Percentiles rank a stretch among this genome's conserved stretches.
Conservation (phyloP, 2,329 filamentous ascomycete species). For the Botrytis medusae region DNA sequence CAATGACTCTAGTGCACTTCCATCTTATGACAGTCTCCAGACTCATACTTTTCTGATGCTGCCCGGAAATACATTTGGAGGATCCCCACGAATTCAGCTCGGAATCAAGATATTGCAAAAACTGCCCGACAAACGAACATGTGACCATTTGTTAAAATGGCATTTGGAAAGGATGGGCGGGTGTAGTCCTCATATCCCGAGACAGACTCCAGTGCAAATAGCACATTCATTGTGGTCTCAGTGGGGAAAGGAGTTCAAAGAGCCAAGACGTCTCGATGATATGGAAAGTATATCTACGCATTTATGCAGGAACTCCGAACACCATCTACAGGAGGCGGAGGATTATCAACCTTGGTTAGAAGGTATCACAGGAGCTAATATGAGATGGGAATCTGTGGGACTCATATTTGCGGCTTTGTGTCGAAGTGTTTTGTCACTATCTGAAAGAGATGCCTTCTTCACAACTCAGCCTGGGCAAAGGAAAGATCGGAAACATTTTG, state of each 20-base stretch:
- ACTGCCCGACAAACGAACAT: slow-evolving; percentile 35
- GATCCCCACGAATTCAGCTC: slow-evolving; percentile 33
- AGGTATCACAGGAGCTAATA: slow-evolving; percentile 33
- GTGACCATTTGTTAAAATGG: slow-evolving; percentile 34
- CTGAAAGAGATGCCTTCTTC: slow-evolving; percentile 34
- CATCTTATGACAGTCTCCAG: slow-evolving; percentile 32
- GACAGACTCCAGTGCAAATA: slow-evolving; percentile 24
- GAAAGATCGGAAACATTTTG: slow-evolving; percentile 33
- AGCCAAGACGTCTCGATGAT: slow-evolving; percentile 30
- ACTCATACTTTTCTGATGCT: slow-evolving; percentile 37
- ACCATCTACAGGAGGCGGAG: slow-evolving; percentile 33
- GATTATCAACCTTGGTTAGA: slow-evolving; percentile 37
- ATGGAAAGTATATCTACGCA: slow-evolving; percentile 32
- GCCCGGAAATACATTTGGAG: slow-evolving; percentile 26
- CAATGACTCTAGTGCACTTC: slow-evolving; percentile 29
- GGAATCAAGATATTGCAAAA: slow-evolving; percentile 34
- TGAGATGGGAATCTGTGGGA: slow-evolving; percentile 40
- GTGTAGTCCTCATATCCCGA: slow-evolving; percentile 24
- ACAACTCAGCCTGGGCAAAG: slow-evolving; percentile 32
- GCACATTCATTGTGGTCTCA: slow-evolving; percentile 33
- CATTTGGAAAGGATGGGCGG: slow-evolving; percentile 30
- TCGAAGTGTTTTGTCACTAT: slow-evolving; percentile 28
- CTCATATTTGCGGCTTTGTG: slow-evolving; percentile 32
- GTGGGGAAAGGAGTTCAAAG: slow-evolving; percentile 30
- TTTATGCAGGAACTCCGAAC: slow-evolving; percentile 37